Evolutionary conservation across 75 land plant genomes (phyloP).

Genomic region (Pinus taeda): DNA sequence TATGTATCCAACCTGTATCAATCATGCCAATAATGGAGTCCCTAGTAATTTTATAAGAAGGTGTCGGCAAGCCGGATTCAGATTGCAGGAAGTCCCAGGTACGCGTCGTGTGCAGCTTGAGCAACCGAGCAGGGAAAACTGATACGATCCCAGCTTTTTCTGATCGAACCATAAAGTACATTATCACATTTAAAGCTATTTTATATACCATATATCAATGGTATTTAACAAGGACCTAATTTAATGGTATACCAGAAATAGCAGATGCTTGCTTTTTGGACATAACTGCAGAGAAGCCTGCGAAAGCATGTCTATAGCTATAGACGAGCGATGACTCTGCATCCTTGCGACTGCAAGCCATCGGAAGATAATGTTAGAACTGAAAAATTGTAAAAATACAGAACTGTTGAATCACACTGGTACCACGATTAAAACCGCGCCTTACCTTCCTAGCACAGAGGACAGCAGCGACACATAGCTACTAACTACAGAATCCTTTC

Average conservation of each 20-base stretch:
- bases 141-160: constrained; percentile 66
- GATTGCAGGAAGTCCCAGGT: constrained; percentile 84
- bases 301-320: constrained; percentile 64
- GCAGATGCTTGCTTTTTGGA: constrained; percentile 41
- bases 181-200: no score
- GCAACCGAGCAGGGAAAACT: constrained; percentile 54
- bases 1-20: constrained; percentile 42
- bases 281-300: constrained; percentile 78
- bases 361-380: no score
- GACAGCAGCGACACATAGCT: no score
- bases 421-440: no score
- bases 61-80: constrained; percentile 13
- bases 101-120: constrained; percentile 69
- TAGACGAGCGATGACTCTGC: constrained; percentile 52
- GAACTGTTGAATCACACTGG: no score
- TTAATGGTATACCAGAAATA: constrained; percentile 33
- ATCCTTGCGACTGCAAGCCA: constrained; percentile 38
- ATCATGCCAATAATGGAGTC: constrained; percentile 70
- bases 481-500: no score
- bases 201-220: no score
- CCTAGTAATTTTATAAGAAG: constrained; percentile 1
- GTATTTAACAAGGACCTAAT: background rate
- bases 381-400: background rate
- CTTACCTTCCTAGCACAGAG: no score
- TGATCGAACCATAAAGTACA: constrained; percentile 2